These are phyloP conservation scores for Sarcodon aspratus DNA, from an alignment of 768 basidiomycete genomes.

Conservation along the genomic window DNA sequence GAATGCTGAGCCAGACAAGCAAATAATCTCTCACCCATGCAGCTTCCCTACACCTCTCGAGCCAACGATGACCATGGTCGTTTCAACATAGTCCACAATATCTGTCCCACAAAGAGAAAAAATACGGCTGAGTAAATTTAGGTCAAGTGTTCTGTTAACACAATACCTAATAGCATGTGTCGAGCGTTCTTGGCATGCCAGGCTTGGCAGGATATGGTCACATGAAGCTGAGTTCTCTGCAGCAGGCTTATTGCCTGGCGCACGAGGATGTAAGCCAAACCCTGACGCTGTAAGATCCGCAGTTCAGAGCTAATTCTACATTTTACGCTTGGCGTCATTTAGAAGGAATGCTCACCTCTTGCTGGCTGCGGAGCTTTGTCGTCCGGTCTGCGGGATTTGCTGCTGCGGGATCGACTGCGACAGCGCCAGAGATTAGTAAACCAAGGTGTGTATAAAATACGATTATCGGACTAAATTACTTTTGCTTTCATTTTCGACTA, in stretches of 20 bases:
- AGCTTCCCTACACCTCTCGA: constrained; percentile 84
- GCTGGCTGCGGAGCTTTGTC: constrained; percentile 76
- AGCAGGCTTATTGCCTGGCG: constrained; percentile 84
- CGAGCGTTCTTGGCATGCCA: constrained; percentile 95
- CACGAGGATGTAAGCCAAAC: constrained; percentile 74
- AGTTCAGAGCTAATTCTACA: neutral
- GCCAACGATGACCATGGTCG: constrained; percentile 89
- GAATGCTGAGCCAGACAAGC: neutral
- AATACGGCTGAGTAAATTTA: neutral
- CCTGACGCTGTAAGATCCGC: constrained; percentile 56
- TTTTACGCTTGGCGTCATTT: no score
- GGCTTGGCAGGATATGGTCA: constrained; percentile 84
- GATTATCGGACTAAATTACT: constrained; percentile 28
- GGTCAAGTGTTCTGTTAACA: neutral
- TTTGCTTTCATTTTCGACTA: constrained; percentile 88
- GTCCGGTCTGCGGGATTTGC: constrained; percentile 68
- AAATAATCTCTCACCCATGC: constrained; percentile 54
- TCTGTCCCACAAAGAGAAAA: constrained; percentile 25
- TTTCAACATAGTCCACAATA: constrained; percentile 78
- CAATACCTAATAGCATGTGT: constrained; percentile 71
- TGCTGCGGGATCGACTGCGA: constrained; percentile 51
- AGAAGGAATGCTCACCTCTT: constrained; percentile 41
- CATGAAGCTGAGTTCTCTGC: constrained; percentile 83
- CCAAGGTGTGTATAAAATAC: neutral
- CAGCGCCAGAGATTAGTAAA: constrained; percentile 1